A percentile compares a stretch with the other conserved stretches of the same genome.
Conservation (phyloP, 148 eudicot species). For the Linanthus parryae region DNA sequence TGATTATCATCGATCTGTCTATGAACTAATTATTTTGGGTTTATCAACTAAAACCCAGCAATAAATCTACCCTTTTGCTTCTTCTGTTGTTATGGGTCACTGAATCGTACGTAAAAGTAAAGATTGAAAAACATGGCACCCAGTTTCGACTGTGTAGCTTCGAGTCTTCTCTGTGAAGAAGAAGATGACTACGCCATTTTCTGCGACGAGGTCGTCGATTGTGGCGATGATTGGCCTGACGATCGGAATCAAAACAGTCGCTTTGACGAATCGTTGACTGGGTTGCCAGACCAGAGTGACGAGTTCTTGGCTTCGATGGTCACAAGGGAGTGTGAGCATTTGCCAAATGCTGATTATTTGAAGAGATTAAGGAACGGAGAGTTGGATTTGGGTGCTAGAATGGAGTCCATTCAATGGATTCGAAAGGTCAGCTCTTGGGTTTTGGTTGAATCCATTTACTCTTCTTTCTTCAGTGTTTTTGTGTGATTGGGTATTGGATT, state of each 20-base stretch:
- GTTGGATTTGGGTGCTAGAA: slow-evolving; percentile 54
- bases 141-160: slow-evolving; percentile 44
- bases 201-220: slow-evolving; percentile 29
- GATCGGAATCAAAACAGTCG: slow-evolving; percentile 20
- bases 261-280: slow-evolving; percentile 12
- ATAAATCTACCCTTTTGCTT: too few relatives aligned
- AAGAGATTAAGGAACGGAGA: slow-evolving; percentile 49
- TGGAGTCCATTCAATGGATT: slow-evolving; percentile 67
- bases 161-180: slow-evolving; percentile 63
- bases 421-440: slow-evolving; percentile 43
- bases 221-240: slow-evolving; percentile 23
- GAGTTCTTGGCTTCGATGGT: slow-evolving; percentile 45
- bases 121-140: too few relatives aligned
- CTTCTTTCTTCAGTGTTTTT: not conserved
- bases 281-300: slow-evolving; percentile 36
- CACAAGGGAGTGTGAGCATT: slow-evolving; percentile 38
- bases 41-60: too few relatives aligned
- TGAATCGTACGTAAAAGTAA: too few relatives aligned
- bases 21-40: too few relatives aligned
- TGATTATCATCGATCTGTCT: too few relatives aligned
- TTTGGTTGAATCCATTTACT: not conserved
- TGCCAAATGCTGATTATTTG: slow-evolving; percentile 45
- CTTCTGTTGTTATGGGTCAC: too few relatives aligned
- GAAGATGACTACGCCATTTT: slow-evolving; percentile 39
- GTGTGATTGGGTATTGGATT: not conserved